Conservation (phyloP, 768 basidiomycete species). For the Suillus subaureus region DNA sequence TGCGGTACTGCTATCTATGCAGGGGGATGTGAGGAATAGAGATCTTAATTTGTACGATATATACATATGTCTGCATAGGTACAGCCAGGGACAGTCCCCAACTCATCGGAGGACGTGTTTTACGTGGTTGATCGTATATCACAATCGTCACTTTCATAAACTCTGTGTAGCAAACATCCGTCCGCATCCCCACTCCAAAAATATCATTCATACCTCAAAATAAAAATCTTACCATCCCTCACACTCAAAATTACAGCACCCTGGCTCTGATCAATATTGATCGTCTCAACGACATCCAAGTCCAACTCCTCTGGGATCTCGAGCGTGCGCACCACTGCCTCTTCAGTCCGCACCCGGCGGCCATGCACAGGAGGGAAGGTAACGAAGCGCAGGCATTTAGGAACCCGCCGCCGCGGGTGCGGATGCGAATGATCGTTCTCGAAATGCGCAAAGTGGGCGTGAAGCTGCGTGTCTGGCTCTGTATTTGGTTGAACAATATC, state of each 20-base stretch:
- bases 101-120: neutral
- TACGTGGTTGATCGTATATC: neutral
- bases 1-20: neutral
- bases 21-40: neutral
- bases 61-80: neutral
- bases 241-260: slow-evolving; percentile 73
- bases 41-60: neutral
- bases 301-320: slow-evolving; percentile 67
- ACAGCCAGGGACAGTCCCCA: neutral
- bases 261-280: slow-evolving; percentile 78
- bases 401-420: slow-evolving; percentile 29
- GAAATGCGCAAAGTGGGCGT: slow-evolving; percentile 1
- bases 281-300: slow-evolving; percentile 67
- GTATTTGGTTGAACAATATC: neutral
- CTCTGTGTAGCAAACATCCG: neutral
- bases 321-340: slow-evolving; percentile 58
- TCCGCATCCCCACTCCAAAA: neutral
- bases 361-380: slow-evolving; percentile 59
- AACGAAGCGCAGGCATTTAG: slow-evolving; percentile 66
- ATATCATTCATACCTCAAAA: slow-evolving; percentile 60
- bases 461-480: neutral
- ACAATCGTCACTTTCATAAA: neutral
- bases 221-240: slow-evolving; percentile 70
- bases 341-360: slow-evolving; percentile 30
- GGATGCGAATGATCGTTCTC: slow-evolving; percentile 7